phyloP scores from a whole-genome alignment of 345 rosid genomes.

The Angophora floribunda region DNA sequence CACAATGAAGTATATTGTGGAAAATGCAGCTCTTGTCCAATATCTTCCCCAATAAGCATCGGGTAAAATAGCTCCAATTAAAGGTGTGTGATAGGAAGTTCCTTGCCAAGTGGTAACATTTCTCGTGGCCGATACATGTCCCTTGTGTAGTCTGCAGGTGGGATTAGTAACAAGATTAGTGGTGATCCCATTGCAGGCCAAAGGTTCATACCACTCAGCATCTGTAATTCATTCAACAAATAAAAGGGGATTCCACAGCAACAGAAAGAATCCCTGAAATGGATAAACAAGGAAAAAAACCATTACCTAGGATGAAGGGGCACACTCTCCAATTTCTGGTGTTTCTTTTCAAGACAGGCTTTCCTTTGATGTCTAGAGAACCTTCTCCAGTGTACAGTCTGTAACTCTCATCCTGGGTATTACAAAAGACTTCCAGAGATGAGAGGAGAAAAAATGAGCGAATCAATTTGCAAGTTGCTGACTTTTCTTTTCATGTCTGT shows the following conservation, averaged over 20 bases:
- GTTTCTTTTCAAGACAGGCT: slow-evolving; percentile 16
- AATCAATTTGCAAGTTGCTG: not conserved
- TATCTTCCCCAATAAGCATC: slow-evolving; percentile 37
- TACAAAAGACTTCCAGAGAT: not conserved
- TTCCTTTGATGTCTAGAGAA: slow-evolving; percentile 23
- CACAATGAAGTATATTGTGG: slow-evolving; percentile 25
- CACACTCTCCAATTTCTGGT: slow-evolving; percentile 32
- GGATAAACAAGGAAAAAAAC: not conserved
- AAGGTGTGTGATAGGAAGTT: slow-evolving; percentile 29
- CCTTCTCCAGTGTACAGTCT: slow-evolving; percentile 27
- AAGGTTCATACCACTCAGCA: slow-evolving; percentile 27
- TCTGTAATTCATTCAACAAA: not conserved
- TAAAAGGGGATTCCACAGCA: not conserved
- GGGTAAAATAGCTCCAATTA: slow-evolving; percentile 29
- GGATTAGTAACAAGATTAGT: slow-evolving; percentile 35
- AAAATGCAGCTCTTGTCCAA: slow-evolving; percentile 30
- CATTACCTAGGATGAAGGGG: slow-evolving; percentile 28
- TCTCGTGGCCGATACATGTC: slow-evolving; percentile 24
- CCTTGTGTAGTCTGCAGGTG: slow-evolving; percentile 21
- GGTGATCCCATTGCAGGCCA: slow-evolving; percentile 30
- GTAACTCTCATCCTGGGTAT: slow-evolving; percentile 3
- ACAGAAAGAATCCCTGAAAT: not conserved
- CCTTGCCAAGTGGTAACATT: slow-evolving; percentile 28
- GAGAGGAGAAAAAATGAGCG: not conserved
- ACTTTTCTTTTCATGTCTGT: not conserved